Evolutionary conservation across 306 rosid genomes (phyloP).

Genomic region (Prunus mume): DNA sequence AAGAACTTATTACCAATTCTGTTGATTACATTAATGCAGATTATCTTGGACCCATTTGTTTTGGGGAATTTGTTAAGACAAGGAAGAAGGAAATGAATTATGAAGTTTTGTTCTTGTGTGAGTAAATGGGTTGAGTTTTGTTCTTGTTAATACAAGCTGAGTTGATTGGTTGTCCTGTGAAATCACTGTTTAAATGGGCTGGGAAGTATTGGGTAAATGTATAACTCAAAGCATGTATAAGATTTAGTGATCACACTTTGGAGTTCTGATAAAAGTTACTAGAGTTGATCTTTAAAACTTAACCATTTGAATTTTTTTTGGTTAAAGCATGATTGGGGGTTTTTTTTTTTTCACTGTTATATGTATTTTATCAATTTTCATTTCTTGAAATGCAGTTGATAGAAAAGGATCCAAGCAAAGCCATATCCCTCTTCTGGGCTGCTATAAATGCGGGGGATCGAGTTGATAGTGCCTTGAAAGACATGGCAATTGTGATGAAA

Average conservation of each 20-base stretch:
- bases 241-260: background rate
- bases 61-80: background rate
- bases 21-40: background rate
- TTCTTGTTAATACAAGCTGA: background rate
- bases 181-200: background rate
- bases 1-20: background rate
- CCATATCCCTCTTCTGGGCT: conserved; percentile 85
- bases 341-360: conserved; percentile 1
- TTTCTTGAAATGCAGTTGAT: conserved; percentile 50
- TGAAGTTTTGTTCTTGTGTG: background rate
- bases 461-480: conserved; percentile 92
- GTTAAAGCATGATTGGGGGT: background rate
- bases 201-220: background rate
- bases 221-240: background rate
- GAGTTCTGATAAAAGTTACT: background rate
- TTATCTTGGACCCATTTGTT: background rate
- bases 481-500: conserved; percentile 95
- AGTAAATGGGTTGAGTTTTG: background rate
- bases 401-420: conserved; percentile 78
- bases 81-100: background rate
- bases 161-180: background rate
- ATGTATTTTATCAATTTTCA: background rate
- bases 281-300: background rate
- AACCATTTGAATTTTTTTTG: background rate
- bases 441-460: conserved; percentile 91